Evolutionary conservation across 2,329 filamentous ascomycete species (phyloP), one percentile per base, ranked within the genome.

Genomic region (Colletotrichum sidae): DNA sequence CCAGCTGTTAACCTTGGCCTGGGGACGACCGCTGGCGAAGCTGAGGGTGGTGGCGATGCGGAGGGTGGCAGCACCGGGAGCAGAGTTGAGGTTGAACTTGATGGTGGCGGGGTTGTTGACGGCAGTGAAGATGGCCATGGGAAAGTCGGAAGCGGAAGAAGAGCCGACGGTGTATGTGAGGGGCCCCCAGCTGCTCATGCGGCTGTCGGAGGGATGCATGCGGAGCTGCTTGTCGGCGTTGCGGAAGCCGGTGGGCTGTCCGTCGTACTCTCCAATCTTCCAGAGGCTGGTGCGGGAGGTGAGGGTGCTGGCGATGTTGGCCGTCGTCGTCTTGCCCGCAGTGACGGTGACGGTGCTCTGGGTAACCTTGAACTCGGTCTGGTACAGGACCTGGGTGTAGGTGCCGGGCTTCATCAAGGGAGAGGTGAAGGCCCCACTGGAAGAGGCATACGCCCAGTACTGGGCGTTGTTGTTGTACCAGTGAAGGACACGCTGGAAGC

Each of bases 381-480:
- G 86, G 75, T 89, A 89, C 42, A 91, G 81, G 5, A 88, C 84
- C 82, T 90, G 89, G n/a, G 86, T 90, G 76, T 91, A 91, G 0
- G 85, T 89, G 37, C 89, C 88, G 0, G 88, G 86, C 70, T 88
- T 89, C 88, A 91, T 91, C 60, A 83, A 78, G 0, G 88, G 89
- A 0, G 88, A 90, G 3, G 83, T 89, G 75, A 89, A 92, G 11
- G 78, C 79, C 9, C 88, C 88, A 49, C 75, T 78, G 25, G 81
- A 81, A 8, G 79, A 79, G 17, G 86, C 84, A 64, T 86, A 86
- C 6, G 82, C 77, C 88, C 89, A 92, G 79, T 91, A 91, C 72
- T 91, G 89, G 1, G 87, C 86, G 6, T 79, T 79, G 37, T 73
- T 73, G 74, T 91, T 91, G 76, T 84, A 86, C 89, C 88, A 91